phyloP scores from a whole-genome alignment of 2,329 filamentous ascomycete species.

The Achaetomium macrosporum region DNA sequence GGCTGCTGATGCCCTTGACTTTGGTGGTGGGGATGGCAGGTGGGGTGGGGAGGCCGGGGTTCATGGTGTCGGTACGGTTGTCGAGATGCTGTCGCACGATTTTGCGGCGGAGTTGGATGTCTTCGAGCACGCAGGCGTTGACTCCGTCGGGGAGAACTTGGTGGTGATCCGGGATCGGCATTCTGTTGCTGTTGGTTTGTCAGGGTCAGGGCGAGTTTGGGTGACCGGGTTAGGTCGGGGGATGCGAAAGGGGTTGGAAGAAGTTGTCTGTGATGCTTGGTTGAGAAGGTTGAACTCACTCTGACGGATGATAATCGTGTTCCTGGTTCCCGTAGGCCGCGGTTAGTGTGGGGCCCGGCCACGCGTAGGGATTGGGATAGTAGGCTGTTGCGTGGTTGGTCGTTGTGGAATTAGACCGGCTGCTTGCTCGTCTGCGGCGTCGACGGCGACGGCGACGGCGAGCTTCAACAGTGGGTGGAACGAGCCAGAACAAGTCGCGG shows the following conservation, averaged over 20 bases:
- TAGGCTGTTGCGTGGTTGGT: not conserved
- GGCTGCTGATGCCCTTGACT: too few relatives aligned
- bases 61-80: not conserved
- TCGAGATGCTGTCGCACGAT: not conserved
- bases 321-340: not conserved
- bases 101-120: conserved; percentile 1
- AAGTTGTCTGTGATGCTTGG: not conserved
- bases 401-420: not conserved
- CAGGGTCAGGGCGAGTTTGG: not conserved
- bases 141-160: not conserved
- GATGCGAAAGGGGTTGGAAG: not conserved
- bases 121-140: conserved; percentile 1
- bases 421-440: not conserved
- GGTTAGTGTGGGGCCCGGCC: not conserved
- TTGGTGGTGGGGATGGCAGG: not conserved
- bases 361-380: not conserved
- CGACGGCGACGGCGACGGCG: not conserved
- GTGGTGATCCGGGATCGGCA: not conserved
- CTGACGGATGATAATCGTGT: not conserved
- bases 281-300: not conserved
- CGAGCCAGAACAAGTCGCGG: not conserved
- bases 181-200: not conserved
- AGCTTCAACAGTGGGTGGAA: not conserved
- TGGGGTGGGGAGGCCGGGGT: not conserved
- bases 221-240: not conserved